A percentile compares a stretch with the other conserved stretches of the same genome.
These are phyloP conservation scores for Schizophyllum amplum DNA, from an alignment of 1,284 basidiomycete genomes.

Conservation along the genomic window DNA sequence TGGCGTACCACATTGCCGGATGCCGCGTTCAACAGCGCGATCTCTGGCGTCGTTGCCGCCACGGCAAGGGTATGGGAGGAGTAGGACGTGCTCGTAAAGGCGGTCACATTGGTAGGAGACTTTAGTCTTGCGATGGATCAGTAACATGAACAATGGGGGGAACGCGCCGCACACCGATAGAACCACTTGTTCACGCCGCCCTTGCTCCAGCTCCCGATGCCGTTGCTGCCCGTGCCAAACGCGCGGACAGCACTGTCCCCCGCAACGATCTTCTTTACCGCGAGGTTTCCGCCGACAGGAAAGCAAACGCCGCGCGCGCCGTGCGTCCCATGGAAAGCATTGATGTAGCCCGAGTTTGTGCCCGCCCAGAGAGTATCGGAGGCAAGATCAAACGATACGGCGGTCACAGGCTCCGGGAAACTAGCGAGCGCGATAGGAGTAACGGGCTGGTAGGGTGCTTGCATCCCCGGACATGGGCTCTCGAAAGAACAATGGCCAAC, in stretches of 20 bases:
- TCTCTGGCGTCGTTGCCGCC: slow-evolving; percentile 54
- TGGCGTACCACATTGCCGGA: slow-evolving; percentile 65
- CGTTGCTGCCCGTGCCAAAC: slow-evolving; percentile 45
- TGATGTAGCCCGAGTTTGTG: slow-evolving; percentile 63
- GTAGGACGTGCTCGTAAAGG: slow-evolving; percentile 48
- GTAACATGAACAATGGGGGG: slow-evolving; percentile 6
- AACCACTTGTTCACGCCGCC: slow-evolving; percentile 80
- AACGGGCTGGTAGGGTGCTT: neutral
- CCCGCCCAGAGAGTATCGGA: slow-evolving; percentile 90
- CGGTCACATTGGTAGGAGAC: slow-evolving; percentile 38
- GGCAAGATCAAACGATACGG: slow-evolving; percentile 83
- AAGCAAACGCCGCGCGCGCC: slow-evolving; percentile 73
- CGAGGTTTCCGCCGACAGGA: slow-evolving; percentile 53
- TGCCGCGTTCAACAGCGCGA: slow-evolving; percentile 67
- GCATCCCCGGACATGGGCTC: neutral
- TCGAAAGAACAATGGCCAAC: neutral
- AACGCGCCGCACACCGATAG: slow-evolving; percentile 40
- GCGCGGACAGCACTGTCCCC: slow-evolving; percentile 74
- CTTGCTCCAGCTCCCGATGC: slow-evolving; percentile 70
- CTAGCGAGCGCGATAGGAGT: neutral
- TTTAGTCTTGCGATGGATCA: slow-evolving; percentile 19
- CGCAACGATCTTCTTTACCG: slow-evolving; percentile 65
- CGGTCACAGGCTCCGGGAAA: slow-evolving; percentile 49
- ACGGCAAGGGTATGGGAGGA: slow-evolving; percentile 53
- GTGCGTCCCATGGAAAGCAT: slow-evolving; percentile 63